Evolutionary conservation across 768 basidiomycete species (phyloP), one percentile per base, ranked within the genome.

Genomic region (Amylocystis lapponica): DNA sequence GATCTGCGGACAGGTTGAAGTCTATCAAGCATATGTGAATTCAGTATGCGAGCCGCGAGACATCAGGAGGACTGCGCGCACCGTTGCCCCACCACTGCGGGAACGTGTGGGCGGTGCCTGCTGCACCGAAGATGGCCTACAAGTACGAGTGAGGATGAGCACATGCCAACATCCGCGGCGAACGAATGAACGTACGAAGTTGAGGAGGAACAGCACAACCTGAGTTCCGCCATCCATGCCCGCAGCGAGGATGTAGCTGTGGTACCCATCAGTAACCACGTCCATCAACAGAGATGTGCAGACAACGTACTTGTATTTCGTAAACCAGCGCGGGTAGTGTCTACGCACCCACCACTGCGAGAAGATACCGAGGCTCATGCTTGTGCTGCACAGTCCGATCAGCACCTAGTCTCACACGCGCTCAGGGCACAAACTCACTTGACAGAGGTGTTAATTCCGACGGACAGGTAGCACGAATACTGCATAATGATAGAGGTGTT

Each of bases 141-240:
- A 27, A 9, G 29, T 43, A 30, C 16, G 20, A 19, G 19, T 20
- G 19, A 37, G 14, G 36, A 43, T 43, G 29, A 40, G 14, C 34
- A 7, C 23, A 5, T 19, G 35, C 27, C 86, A 41, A 78, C 63
- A 39, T 89, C 81, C 19, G 90, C 85, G 45, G 94, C 85, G 67
- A 80, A 88, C 68, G 95, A 94, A 54, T 95, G 91, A 5, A 92
- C 86, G 49, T 2, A 23, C 52, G 35, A 60, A 60, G 53, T 64
- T 64, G 44, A 64, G 60, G 37, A 64, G 58, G 52, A 64, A 64
- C 30, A 56, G 56, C 49, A 64, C 60, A 41, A 64, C 63, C 49
- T 62, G 63, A 8, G 66, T 70, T 40, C 68, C 68, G 25, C 58
- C 58, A 48, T 69, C 68, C 29, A 69, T 52, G 17, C 63, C 66